These are phyloP conservation scores for Petunia hybrid DNA, from an alignment of 305 asterid genomes.

Conservation along the genomic window DNA sequence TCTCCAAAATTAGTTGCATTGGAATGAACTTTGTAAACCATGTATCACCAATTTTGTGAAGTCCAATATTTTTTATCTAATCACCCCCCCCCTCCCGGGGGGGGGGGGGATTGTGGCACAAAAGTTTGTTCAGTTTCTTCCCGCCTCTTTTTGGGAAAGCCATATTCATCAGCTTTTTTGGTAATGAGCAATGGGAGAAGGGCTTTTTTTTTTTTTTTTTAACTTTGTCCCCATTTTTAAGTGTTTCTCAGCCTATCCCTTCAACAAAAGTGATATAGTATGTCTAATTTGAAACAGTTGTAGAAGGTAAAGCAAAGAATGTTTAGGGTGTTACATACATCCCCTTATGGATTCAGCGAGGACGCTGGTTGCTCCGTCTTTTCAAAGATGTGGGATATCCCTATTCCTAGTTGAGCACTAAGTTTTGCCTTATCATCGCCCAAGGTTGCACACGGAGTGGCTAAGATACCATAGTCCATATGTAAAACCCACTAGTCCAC, in stretches of 20 bases:
- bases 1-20: neutral
- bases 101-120: neutral
- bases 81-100: neutral
- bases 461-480: no score
- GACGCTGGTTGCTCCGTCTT: no score
- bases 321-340: neutral
- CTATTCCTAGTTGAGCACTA: no score
- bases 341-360: no score
- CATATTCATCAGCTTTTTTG: slow-evolving; percentile 13
- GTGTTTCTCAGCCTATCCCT: slow-evolving; percentile 16
- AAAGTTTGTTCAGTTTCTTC: slow-evolving; percentile 10
- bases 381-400: no score
- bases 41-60: neutral
- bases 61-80: neutral
- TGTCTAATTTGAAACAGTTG: slow-evolving; percentile 4
- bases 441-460: no score
- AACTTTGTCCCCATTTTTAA: neutral
- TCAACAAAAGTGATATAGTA: slow-evolving; percentile 10
- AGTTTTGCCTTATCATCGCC: no score
- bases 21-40: neutral
- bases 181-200: neutral
- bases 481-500: no score
- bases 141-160: slow-evolving; percentile 14
- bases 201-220: no score
- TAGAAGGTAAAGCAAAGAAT: neutral